phyloP scores from a whole-genome alignment of 2,329 filamentous ascomycete genomes.

The Pseudogymnoascus sp. region DNA sequence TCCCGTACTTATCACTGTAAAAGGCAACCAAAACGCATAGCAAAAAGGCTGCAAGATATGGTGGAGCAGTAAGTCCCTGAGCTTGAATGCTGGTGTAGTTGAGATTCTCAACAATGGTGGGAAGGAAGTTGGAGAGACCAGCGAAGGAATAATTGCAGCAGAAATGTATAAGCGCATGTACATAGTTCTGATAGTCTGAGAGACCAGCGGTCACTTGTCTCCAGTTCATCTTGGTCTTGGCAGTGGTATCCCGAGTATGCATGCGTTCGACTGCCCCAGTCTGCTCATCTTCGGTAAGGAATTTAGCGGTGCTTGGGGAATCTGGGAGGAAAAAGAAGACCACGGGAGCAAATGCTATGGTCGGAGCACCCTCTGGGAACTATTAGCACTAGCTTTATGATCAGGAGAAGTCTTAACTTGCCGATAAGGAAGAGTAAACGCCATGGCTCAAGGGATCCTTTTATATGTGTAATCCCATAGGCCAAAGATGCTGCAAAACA shows the following conservation, averaged over 20 bases:
- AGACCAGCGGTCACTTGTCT: slow-evolving; percentile 32
- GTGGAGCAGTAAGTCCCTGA: slow-evolving; percentile 37
- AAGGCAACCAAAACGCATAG: slow-evolving; percentile 28
- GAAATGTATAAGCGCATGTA: slow-evolving; percentile 34
- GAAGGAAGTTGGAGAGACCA: slow-evolving; percentile 35
- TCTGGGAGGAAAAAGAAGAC: slow-evolving; percentile 30
- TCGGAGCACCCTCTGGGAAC: slow-evolving; percentile 25
- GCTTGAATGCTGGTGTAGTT: slow-evolving; percentile 35
- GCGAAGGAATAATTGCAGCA: slow-evolving; percentile 35
- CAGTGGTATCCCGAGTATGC: slow-evolving; percentile 22
- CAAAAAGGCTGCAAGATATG: slow-evolving; percentile 36
- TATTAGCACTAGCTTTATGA: slow-evolving; percentile 10
- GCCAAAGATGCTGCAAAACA: slow-evolving; percentile 31
- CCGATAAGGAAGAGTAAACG: slow-evolving; percentile 27
- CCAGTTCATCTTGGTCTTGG: slow-evolving; percentile 25
- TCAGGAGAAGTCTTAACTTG: not conserved
- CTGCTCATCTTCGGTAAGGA: slow-evolving; percentile 27
- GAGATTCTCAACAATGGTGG: slow-evolving; percentile 36
- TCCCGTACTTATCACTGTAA: slow-evolving; percentile 32
- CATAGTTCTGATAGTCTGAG: slow-evolving; percentile 33
- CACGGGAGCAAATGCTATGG: slow-evolving; percentile 25
- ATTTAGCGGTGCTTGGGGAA: slow-evolving; percentile 26
- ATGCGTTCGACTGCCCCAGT: slow-evolving; percentile 21
- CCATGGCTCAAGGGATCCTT: slow-evolving; percentile 26
- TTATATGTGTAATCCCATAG: slow-evolving; percentile 29